These are phyloP conservation scores for Alternaria incomplexa DNA, from an alignment of 2,329 filamentous ascomycete genomes.

Conservation along the genomic window DNA sequence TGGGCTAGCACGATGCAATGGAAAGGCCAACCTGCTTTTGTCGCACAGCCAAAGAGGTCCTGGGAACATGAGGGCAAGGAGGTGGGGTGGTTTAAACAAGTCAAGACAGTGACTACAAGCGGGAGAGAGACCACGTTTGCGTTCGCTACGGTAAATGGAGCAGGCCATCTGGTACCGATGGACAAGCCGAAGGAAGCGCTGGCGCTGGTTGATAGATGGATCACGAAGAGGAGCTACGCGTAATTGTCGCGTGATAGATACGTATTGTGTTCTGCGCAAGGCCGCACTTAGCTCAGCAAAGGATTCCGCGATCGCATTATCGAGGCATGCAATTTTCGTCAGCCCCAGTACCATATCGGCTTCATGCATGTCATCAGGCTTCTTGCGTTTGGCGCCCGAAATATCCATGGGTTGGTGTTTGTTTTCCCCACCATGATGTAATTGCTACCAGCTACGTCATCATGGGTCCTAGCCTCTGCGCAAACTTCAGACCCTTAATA, in stretches of 20 bases:
- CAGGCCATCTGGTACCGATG: conserved; percentile 52
- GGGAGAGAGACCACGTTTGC: conserved; percentile 43
- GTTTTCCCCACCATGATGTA: conserved; percentile 35
- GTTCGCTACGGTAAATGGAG: conserved; percentile 47
- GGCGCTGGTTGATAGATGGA: conserved; percentile 38
- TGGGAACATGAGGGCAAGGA: conserved; percentile 35
- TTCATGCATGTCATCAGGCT: conserved; percentile 15
- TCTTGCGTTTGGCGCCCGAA: conserved; percentile 19
- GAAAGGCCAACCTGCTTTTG: conserved; percentile 54
- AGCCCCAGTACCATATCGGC: conserved; percentile 5
- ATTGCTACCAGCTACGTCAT: conserved; percentile 30
- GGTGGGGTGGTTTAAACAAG: conserved; percentile 45
- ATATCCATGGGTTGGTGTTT: conserved; percentile 14
- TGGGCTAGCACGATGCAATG: conserved; percentile 52
- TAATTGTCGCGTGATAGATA: conserved; percentile 11
- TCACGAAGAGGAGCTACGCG: conserved; percentile 38
- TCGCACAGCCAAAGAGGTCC: conserved; percentile 35
- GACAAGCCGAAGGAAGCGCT: conserved; percentile 42
- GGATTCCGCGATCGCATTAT: not conserved
- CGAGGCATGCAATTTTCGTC: conserved; percentile 2
- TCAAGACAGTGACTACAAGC: conserved; percentile 34
- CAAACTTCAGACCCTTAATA: conserved; percentile 15
- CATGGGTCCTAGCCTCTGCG: conserved; percentile 16
- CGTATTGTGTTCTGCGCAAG: not conserved
- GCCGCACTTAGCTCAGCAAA: not conserved